Evolutionary conservation across 192 early-diverging fungal genomes (phyloP).

Genomic region (Coemansia aciculifera): DNA sequence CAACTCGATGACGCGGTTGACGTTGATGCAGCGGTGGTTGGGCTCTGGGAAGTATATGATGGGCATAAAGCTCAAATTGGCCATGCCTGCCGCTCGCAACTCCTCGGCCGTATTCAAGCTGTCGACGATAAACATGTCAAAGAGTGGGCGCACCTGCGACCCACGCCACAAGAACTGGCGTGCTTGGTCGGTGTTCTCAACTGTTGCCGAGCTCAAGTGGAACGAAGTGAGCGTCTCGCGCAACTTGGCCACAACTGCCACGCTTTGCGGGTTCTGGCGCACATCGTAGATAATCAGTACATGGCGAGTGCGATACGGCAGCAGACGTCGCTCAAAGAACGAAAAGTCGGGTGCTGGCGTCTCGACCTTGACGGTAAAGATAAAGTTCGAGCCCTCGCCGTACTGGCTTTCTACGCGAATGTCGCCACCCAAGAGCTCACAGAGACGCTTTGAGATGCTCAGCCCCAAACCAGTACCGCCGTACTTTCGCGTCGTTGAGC

Average conservation of each 20-base stretch:
- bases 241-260: conserved; percentile 33
- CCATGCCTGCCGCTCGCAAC: conserved; percentile 52
- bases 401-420: conserved; percentile 75
- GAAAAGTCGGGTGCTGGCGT: conserved; percentile 33
- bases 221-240: conserved; percentile 57
- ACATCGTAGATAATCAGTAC: conserved; percentile 66
- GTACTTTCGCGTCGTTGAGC: conserved; percentile 79
- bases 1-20: conserved; percentile 58
- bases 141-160: conserved; percentile 41
- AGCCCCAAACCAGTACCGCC: conserved; percentile 86
- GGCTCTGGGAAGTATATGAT: conserved; percentile 65
- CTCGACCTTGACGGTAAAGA: conserved; percentile 67
- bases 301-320: conserved; percentile 65
- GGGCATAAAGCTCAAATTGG: conserved; percentile 65
- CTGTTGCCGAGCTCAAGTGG: conserved; percentile 58
- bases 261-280: conserved; percentile 39
- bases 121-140: conserved; percentile 72
- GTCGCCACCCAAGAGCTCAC: conserved; percentile 74
- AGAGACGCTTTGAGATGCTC: conserved; percentile 77
- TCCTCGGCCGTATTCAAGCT: conserved; percentile 60
- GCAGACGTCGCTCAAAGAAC: conserved; percentile 48
- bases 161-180: conserved; percentile 42
- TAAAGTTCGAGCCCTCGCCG: conserved; percentile 77
- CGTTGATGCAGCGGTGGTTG: conserved; percentile 23
- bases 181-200: conserved; percentile 38